A percentile compares a stretch with the other conserved stretches of the same genome.
Conservation (phyloP, 1,284 basidiomycete species). For the Sporisorium reilianum region DNA sequence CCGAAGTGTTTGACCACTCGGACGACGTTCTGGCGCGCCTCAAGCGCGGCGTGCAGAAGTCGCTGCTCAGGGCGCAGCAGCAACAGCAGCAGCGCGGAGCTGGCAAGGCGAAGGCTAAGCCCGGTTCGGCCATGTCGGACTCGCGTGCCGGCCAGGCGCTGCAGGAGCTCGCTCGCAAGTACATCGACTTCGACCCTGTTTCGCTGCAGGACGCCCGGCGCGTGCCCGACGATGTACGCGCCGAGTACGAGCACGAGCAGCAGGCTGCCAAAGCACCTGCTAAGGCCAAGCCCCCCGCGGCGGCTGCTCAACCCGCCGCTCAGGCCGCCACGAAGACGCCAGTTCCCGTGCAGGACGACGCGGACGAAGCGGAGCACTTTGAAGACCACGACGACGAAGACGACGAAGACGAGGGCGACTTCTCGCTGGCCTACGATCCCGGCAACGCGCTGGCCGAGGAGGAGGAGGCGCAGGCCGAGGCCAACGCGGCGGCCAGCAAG, state of each 20-base stretch:
- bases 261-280: constrained; percentile 17
- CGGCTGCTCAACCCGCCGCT: constrained; percentile 4
- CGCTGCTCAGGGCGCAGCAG: constrained; percentile 34
- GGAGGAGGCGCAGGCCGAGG: constrained; percentile 49
- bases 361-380: constrained; percentile 34
- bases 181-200: constrained; percentile 64
- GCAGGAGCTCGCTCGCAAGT: constrained; percentile 58
- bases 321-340: constrained; percentile 19
- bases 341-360: constrained; percentile 19
- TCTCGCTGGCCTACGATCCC: constrained; percentile 55
- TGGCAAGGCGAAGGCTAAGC: constrained; percentile 15
- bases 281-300: constrained; percentile 16
- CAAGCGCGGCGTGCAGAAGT: constrained; percentile 44
- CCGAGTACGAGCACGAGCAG: constrained; percentile 47
- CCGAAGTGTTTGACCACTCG: constrained; percentile 47
- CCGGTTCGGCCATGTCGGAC: constrained; percentile 33
- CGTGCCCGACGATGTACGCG: constrained; percentile 35
- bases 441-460: constrained; percentile 58
- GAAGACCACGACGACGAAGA: constrained; percentile 31
- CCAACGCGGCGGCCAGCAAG: constrained; percentile 46
- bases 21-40: constrained; percentile 39
- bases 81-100: background rate
- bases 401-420: constrained; percentile 29
- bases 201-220: constrained; percentile 48
- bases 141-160: constrained; percentile 61